Evolutionary conservation across 2,329 filamentous ascomycete genomes (phyloP), one percentile per base, ranked within the genome.

Genomic region (Chaetothyriales sp.): DNA sequence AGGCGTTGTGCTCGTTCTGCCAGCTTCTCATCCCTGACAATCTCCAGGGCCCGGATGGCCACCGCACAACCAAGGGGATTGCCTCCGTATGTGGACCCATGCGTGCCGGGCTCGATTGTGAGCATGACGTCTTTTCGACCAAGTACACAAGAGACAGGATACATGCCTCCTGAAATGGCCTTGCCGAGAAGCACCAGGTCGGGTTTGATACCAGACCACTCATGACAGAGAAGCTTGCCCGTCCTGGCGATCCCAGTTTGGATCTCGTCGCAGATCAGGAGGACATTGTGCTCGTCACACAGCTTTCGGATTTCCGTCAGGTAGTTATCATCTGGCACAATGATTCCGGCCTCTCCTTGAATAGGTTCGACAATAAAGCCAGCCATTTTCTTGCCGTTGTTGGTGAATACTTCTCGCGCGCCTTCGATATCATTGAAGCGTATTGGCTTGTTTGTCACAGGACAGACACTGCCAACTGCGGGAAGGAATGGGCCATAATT

Each of bases 401-500:
- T 77, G 64, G 89, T 82, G 46, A 98, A 75, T 1, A 83, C 83
- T 54, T 79, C 81, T 61, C 88, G 84, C 8, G 96, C 73, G 62
- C 93, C 87, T 0, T 76, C 73, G 55, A 92, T 77, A 65, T 88
- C 85, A 72, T 94, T 90, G 74, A 89, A 98, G 43, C 83, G 79
- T 61, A 96, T 89, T 15, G 78, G 69, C 69, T 84, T 81, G 59
- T 80, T 79, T 1, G 87, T 94, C 12, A 79, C 75, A 25, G 90
- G 90, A 65, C 79, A 81, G 26, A 73, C 69, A 56, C 86, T 84
- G 49, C 90, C 87, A 54, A 96, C 82, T 60, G 84, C 84, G 57
- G 92, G 92, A 19, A 98, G 79, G 65, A 94, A 96, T 18, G 92
- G 92, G 8, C 92, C 92, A 66, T 98, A 98, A 75, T 96, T 94